Conservation (phyloP, 1,284 basidiomycete genomes). For the Cryptococcus amylolentus region DNA sequence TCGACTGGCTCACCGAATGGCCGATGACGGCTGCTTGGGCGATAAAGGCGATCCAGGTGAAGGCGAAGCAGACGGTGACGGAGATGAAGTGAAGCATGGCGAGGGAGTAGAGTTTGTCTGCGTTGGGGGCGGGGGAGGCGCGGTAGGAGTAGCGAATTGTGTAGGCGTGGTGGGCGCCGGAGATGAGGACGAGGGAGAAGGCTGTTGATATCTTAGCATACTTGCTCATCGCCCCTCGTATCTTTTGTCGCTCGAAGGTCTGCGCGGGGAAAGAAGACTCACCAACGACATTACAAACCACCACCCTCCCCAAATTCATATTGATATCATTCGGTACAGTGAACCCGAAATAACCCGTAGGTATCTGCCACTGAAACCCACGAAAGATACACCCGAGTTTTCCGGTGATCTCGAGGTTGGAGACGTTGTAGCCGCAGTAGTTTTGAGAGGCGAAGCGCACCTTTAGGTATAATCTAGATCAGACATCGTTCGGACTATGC, state of each 20-base stretch:
- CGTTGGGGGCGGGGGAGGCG: constrained; percentile 23
- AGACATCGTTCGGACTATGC: no score
- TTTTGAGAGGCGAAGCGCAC: constrained; percentile 30
- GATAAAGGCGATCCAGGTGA: constrained; percentile 38
- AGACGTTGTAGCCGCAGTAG: constrained; percentile 41
- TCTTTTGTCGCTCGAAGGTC: neutral
- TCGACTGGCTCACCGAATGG: constrained; percentile 20
- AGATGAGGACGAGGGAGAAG: constrained; percentile 27
- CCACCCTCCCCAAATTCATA: constrained; percentile 25
- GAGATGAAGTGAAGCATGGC: constrained; percentile 32
- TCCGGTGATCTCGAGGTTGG: constrained; percentile 27
- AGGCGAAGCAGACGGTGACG: constrained; percentile 30
- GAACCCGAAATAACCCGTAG: constrained; percentile 34
- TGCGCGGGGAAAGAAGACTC: neutral
- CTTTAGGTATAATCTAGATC: neutral
- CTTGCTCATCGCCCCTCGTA: neutral
- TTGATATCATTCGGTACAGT: constrained; percentile 29
- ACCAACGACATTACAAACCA: constrained; percentile 23
- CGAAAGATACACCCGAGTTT: constrained; percentile 34
- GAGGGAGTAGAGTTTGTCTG: constrained; percentile 32
- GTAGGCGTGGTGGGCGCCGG: constrained; percentile 32
- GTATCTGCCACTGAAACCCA: constrained; percentile 34
- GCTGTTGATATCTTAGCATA: constrained; percentile 10
- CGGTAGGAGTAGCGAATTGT: constrained; percentile 36
- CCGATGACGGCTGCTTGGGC: constrained; percentile 36